A percentile compares a stretch with the other conserved stretches of the same genome.
phyloP scores from a whole-genome alignment of 306 rosid species.

The Macrotyloma uniflorum region DNA sequence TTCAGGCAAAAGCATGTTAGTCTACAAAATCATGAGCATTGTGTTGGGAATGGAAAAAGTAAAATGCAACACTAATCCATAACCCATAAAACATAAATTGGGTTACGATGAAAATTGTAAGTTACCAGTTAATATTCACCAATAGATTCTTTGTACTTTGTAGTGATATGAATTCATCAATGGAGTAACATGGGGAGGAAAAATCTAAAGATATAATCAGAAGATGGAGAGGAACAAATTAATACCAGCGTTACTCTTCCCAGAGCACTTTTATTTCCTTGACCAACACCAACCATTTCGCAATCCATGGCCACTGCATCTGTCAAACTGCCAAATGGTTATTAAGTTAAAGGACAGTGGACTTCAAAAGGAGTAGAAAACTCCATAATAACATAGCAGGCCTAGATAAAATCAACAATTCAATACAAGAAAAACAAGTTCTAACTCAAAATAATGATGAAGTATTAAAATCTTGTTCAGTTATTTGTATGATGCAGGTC shows the following conservation, averaged over 20 bases:
- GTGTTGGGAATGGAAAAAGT: constrained; percentile 1
- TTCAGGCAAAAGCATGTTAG: neutral
- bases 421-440: neutral
- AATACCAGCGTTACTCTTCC: constrained; percentile 89
- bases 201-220: neutral
- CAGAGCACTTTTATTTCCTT: constrained; percentile 93
- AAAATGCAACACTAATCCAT: neutral
- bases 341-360: constrained; percentile 30
- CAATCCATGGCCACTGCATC: constrained; percentile 93
- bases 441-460: neutral
- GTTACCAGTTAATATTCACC: neutral
- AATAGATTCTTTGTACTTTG: constrained; percentile 1
- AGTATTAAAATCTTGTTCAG: neutral
- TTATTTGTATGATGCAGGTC: neutral
- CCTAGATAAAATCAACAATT: neutral
- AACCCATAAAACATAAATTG: neutral
- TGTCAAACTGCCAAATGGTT: constrained; percentile 77
- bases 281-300: constrained; percentile 96
- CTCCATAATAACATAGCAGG: neutral
- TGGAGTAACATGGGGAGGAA: neutral
- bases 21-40: constrained; percentile 3
- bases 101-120: neutral
- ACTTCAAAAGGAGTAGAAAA: constrained; percentile 18
- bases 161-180: constrained; percentile 9
- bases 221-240: constrained; percentile 36